These are phyloP conservation scores for Polygonum maritimum DNA, from an alignment of 148 eudicot genomes.

Conservation along the genomic window DNA sequence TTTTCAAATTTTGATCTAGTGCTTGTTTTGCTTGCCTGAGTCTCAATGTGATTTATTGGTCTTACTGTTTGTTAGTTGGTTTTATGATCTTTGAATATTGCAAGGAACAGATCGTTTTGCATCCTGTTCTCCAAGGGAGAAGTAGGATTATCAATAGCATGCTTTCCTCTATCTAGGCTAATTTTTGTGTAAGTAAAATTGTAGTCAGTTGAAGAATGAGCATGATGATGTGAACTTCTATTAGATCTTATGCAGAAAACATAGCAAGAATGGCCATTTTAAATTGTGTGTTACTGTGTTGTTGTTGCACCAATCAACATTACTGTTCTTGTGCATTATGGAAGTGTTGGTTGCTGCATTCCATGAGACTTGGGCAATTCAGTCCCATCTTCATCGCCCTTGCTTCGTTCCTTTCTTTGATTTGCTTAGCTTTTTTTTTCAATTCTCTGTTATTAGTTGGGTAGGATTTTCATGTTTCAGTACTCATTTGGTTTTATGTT, in stretches of 20 bases:
- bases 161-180: neutral
- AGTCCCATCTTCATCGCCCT: neutral
- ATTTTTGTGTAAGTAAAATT: no score
- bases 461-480: neutral
- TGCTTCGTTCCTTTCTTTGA: neutral
- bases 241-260: neutral
- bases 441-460: no score
- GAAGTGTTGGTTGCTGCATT: neutral
- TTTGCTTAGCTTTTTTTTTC: neutral
- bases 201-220: neutral
- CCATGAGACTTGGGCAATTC: neutral
- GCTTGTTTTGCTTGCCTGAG: no score
- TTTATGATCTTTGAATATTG: neutral
- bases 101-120: neutral
- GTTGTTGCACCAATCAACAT: neutral
- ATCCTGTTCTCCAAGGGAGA: neutral
- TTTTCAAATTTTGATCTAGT: no score
- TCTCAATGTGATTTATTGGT: no score
- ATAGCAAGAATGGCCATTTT: neutral
- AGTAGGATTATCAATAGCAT: neutral
- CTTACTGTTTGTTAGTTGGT: neutral
- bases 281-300: neutral
- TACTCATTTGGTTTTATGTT: neutral
- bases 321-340: neutral
- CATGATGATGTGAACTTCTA: neutral